A percentile compares a stretch with the other conserved stretches of the same genome.
These are phyloP conservation scores for Boeremia exigua DNA, from an alignment of 2,329 filamentous ascomycete species.

Conservation along the genomic window DNA sequence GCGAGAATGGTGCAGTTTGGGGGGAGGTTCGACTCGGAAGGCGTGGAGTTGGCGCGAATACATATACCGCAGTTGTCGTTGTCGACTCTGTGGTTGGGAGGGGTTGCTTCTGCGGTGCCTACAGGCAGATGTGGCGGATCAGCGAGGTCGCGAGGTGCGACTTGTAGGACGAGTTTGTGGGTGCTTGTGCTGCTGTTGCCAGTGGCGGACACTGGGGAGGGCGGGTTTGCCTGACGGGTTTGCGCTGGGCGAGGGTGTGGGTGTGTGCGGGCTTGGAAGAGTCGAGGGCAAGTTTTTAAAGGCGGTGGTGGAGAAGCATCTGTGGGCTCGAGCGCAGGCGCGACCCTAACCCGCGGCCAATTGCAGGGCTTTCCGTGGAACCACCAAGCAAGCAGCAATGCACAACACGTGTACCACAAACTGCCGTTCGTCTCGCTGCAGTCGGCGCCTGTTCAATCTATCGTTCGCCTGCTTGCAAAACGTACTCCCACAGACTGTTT, in stretches of 20 bases:
- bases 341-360: slow-evolving; percentile 6
- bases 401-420: slow-evolving; percentile 19
- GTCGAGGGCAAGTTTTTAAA: slow-evolving; percentile 16
- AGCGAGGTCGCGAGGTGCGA: slow-evolving; percentile 39
- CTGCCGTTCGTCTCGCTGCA: slow-evolving; percentile 5
- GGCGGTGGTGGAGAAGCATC: slow-evolving; percentile 18
- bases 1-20: slow-evolving; percentile 97
- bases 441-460: neutral
- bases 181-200: slow-evolving; percentile 21
- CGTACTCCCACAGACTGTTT: neutral
- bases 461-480: neutral
- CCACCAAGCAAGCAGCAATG: slow-evolving; percentile 6
- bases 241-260: slow-evolving; percentile 24
- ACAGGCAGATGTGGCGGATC: slow-evolving; percentile 44
- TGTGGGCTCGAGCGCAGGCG: slow-evolving; percentile 6
- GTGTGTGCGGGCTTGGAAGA: slow-evolving; percentile 25
- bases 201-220: slow-evolving; percentile 30
- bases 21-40: slow-evolving; percentile 91
- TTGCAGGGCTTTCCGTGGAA: slow-evolving; percentile 5
- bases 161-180: slow-evolving; percentile 24
- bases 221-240: slow-evolving; percentile 26
- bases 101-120: slow-evolving; percentile 38
- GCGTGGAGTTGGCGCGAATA: slow-evolving; percentile 97
- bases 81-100: slow-evolving; percentile 35
- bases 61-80: slow-evolving; percentile 77